These are phyloP conservation scores for Ustilago crameri DNA, from an alignment of 1,284 basidiomycete genomes.

Conservation along the genomic window DNA sequence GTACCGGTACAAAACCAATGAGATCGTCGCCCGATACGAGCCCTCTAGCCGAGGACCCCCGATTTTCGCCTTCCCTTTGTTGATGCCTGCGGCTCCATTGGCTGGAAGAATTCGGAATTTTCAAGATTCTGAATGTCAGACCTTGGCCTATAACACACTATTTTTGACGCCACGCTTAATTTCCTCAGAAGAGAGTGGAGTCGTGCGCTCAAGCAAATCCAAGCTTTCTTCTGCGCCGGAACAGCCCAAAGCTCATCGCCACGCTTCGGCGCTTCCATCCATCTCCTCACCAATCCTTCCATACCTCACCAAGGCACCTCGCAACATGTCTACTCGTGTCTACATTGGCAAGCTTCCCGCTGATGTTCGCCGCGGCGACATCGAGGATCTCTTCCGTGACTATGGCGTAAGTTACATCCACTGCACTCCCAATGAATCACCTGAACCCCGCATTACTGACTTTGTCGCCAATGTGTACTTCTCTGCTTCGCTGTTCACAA, in stretches of 20 bases:
- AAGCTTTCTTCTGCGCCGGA: background rate
- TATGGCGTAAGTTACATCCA: slow-evolving; percentile 55
- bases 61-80: background rate
- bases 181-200: background rate
- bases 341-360: slow-evolving; percentile 64
- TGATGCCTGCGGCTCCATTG: background rate
- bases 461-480: slow-evolving; percentile 1
- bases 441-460: background rate
- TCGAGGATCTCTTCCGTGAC: slow-evolving; percentile 65
- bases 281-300: background rate
- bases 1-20: too few relatives aligned
- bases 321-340: slow-evolving; percentile 56
- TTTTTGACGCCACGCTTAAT: background rate
- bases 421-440: background rate
- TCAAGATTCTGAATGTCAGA: too few relatives aligned
- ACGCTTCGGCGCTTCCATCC: slow-evolving; percentile 5
- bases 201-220: background rate
- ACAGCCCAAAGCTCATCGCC: too few relatives aligned
- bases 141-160: background rate
- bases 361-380: slow-evolving; percentile 59
- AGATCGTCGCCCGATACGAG: background rate
- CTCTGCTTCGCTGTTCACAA: background rate
- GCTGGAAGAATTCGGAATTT: too few relatives aligned
- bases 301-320: background rate
- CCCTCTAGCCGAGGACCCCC: slow-evolving; percentile 3